These are phyloP conservation scores for Tricholoma saponaceum DNA, from an alignment of 768 basidiomycete genomes.

Conservation along the genomic window DNA sequence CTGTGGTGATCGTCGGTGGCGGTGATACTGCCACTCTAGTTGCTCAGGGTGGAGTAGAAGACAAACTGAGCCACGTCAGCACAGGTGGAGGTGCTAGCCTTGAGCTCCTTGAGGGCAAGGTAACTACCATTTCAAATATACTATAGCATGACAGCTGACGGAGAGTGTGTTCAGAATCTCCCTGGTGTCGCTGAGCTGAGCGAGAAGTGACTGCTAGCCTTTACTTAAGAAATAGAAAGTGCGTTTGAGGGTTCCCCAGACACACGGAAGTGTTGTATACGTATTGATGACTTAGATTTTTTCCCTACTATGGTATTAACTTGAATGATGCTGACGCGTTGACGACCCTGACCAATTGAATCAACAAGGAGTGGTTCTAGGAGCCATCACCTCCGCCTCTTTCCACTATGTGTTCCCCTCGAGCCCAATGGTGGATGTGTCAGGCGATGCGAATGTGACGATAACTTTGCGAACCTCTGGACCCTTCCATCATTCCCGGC, in stretches of 20 bases:
- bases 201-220: constrained; percentile 49
- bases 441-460: too few relatives aligned
- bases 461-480: too few relatives aligned
- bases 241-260: not conserved
- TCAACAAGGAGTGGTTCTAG: too few relatives aligned
- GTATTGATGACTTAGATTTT: too few relatives aligned
- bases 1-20: constrained; percentile 93
- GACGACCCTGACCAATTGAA: too few relatives aligned
- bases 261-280: not conserved
- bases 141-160: constrained; percentile 10
- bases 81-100: constrained; percentile 94
- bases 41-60: constrained; percentile 81
- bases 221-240: not conserved
- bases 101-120: constrained; percentile 98
- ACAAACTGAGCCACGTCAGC: constrained; percentile 91
- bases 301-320: too few relatives aligned
- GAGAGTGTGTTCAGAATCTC: constrained; percentile 48
- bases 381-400: too few relatives aligned
- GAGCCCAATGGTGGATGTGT: too few relatives aligned
- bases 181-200: constrained; percentile 92
- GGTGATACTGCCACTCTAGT: constrained; percentile 96
- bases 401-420: too few relatives aligned
- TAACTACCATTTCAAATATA: constrained; percentile 22
- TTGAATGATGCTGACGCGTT: too few relatives aligned
- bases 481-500: too few relatives aligned